Percentiles rank a stretch among this genome's conserved stretches.
These are phyloP conservation scores for Globisporangium viniferum DNA, from an alignment of 352 stramenopile genomes.

Conservation along the genomic window DNA sequence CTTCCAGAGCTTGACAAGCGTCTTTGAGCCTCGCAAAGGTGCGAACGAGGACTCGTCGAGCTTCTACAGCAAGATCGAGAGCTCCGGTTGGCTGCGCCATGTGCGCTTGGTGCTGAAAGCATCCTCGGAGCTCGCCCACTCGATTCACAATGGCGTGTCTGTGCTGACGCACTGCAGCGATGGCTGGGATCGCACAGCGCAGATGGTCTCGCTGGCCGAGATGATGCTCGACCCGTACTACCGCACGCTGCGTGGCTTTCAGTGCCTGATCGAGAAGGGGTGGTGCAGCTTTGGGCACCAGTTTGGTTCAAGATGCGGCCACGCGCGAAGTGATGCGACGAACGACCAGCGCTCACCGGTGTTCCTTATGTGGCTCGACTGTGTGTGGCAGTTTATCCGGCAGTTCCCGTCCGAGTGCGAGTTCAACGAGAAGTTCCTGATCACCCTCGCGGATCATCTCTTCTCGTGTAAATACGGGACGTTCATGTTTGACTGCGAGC, in stretches of 20 bases:
- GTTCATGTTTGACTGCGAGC: slow-evolving; percentile 97
- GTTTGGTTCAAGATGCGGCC: slow-evolving; percentile 93
- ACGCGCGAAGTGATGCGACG: slow-evolving; percentile 84
- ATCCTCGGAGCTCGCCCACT: slow-evolving; percentile 90
- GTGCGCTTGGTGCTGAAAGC: slow-evolving; percentile 93
- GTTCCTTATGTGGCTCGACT: slow-evolving; percentile 99
- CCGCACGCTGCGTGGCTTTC: slow-evolving; percentile 96
- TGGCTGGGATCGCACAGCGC: slow-evolving; percentile 98
- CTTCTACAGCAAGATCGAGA: slow-evolving; percentile 90
- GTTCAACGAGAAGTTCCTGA: slow-evolving; percentile 92
- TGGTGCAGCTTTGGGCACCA: slow-evolving; percentile 99
- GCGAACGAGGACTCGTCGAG: slow-evolving; percentile 84
- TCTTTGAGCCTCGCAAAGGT: slow-evolving; percentile 76
- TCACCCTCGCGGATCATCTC: slow-evolving; percentile 95
- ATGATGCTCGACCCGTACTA: slow-evolving; percentile 98
- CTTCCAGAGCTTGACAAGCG: slow-evolving; percentile 81
- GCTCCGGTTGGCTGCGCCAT: slow-evolving; percentile 95
- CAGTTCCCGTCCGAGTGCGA: slow-evolving; percentile 97
- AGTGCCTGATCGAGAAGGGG: slow-evolving; percentile 97
- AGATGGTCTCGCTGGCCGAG: slow-evolving; percentile 95
- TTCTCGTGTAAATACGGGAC: slow-evolving; percentile 98
- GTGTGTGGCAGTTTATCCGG: slow-evolving; percentile 95
- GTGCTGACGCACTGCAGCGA: slow-evolving; percentile 99
- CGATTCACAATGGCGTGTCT: slow-evolving; percentile 91
- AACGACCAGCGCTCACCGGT: slow-evolving; percentile 97